Percentiles rank a stretch among this genome's conserved stretches.
These are phyloP conservation scores for Malassezia sp. DNA, from an alignment of 1,284 basidiomycete species.

Conservation along the genomic window DNA sequence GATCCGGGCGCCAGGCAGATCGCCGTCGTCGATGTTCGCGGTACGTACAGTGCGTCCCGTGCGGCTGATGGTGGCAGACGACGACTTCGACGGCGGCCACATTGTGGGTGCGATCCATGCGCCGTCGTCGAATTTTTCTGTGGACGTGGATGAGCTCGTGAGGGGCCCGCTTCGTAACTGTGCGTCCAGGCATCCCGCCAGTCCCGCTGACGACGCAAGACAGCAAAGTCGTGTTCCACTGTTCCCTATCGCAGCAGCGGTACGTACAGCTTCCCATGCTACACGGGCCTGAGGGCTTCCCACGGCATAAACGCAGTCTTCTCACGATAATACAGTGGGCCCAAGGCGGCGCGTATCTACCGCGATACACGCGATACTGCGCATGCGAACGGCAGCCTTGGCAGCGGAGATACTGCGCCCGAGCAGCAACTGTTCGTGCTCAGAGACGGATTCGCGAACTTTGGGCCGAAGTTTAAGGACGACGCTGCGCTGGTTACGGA, in stretches of 20 bases:
- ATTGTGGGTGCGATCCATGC: conserved; percentile 37
- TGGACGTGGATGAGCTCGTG: conserved; percentile 32
- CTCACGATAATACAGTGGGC: conserved; percentile 26
- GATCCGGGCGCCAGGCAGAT: conserved; percentile 15
- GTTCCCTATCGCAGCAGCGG: conserved; percentile 43
- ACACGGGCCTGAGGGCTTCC: no score
- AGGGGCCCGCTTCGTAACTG: conserved; percentile 25
- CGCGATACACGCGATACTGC: conserved; percentile 31
- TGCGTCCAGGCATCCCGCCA: no score
- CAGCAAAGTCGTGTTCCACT: conserved; percentile 47
- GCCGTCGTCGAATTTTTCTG: conserved; percentile 28
- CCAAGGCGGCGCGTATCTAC: conserved; percentile 46
- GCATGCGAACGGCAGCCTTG: conserved; percentile 14
- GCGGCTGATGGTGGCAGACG: conserved; percentile 20
- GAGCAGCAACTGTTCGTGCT: conserved; percentile 43
- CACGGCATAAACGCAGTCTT: no score
- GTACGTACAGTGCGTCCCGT: conserved; percentile 12
- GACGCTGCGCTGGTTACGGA: conserved; percentile 12
- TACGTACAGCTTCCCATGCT: conserved; percentile 5
- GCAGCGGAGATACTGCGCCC: background rate
- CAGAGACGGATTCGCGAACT: conserved; percentile 45
- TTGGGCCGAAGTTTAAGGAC: conserved; percentile 16
- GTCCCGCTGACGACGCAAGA: conserved; percentile 2
- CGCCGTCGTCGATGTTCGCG: conserved; percentile 39
- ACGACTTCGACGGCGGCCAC: conserved; percentile 47